phyloP scores from a whole-genome alignment of 164 flowering plant species.

The Vitis vinifera region ASM3070453v1 NC_081820.1:20523001-20523500 shows the following conservation, averaged over 20 bases:
- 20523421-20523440: too few relatives aligned
- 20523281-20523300: background rate
- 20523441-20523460: too few relatives aligned
- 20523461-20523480: too few relatives aligned
- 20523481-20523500: too few relatives aligned
- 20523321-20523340: background rate
- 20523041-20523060: constrained; percentile 99
- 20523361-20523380: background rate
- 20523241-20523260: background rate
- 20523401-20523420: too few relatives aligned
- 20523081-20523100: constrained; percentile 85
- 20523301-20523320: background rate
- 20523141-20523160: constrained; percentile 75
- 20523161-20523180: background rate
- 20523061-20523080: constrained; percentile 83
- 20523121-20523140: constrained; percentile 90
- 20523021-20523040: constrained; percentile 94
- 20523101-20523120: constrained; percentile 98
- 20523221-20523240: background rate
- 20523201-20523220: background rate
- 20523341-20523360: background rate
- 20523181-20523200: background rate
- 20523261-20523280: background rate
- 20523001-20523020: constrained; percentile 64
- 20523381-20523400: background rate